Percentiles rank a stretch among this genome's conserved stretches.
These are phyloP conservation scores for Verticillium albo-atrum DNA, from an alignment of 2,329 filamentous ascomycete genomes.

Conservation along the genomic window DNA sequence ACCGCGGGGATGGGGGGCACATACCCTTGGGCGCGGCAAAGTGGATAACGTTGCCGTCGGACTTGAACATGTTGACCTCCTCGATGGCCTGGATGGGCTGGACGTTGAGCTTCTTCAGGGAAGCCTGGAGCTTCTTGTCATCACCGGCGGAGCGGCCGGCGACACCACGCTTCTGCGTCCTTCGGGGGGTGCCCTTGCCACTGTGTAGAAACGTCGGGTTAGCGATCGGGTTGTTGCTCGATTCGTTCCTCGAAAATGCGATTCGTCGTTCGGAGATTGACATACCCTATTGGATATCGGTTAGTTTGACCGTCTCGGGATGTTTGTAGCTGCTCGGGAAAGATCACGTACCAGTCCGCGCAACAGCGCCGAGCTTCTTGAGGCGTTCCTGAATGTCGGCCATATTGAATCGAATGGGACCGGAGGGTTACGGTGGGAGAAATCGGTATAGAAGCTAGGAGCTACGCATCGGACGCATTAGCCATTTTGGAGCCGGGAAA, in stretches of 20 bases:
- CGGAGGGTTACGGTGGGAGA: conserved; percentile 5
- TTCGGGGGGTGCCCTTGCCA: conserved; percentile 96
- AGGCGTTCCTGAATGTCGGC: conserved; percentile 54
- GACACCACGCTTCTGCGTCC: conserved; percentile 92
- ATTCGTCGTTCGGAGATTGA: conserved; percentile 5
- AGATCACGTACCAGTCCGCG: conserved; percentile 62
- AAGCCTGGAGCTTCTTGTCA: conserved; percentile 98
- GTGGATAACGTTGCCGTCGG: conserved; percentile 99
- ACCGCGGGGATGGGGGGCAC: conserved; percentile 24
- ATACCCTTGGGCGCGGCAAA: conserved; percentile 96
- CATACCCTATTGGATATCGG: conserved; percentile 28
- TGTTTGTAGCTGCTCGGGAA: not conserved
- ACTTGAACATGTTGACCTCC: conserved; percentile 99
- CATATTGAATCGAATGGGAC: conserved; percentile 34
- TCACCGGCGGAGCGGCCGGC: conserved; percentile 89
- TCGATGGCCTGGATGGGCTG: conserved; percentile 99
- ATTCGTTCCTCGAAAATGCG: not conserved
- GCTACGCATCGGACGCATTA: not conserved
- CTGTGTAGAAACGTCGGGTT: conserved; percentile 32
- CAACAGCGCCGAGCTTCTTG: conserved; percentile 52
- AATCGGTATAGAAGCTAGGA: conserved; percentile 1
- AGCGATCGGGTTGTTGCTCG: conserved; percentile 17
- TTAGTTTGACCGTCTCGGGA: conserved; percentile 9
- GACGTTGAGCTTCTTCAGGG: conserved; percentile 99
- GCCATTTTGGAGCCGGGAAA: not conserved